Base-by-base conservation (phyloP, 352 stramenopile genomes). In the Globisporangium solare region DNA sequence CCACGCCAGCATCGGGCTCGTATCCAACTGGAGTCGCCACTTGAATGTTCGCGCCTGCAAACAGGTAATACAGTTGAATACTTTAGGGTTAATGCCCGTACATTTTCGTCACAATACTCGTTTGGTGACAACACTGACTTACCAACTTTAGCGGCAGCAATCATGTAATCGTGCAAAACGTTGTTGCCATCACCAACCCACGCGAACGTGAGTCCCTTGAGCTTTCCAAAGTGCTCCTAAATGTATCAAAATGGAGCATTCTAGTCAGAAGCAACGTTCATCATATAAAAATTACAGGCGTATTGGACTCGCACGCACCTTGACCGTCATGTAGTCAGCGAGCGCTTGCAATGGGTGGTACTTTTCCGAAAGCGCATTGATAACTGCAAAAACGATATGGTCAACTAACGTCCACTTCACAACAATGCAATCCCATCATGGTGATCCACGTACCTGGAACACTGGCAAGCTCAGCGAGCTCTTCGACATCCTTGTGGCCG, bases 131-230 rank as follows among this genome's bases (percentile, higher is more conserved):
- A 35, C 27, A 35, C 27, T 6, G 12, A 54, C 79, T 89, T 93
- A 66, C 78, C 82, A 60, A 89, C 68, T 67, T 92, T 92, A 21
- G 84, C 85, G 3, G 86, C 88, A 35, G 96, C 96, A 15, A 98
- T 72, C 94, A 99, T 98, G 56, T 98, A 94, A 69, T 99, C 96
- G 63, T 99, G 96, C 45, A 97, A 70, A 27, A 98, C 91, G 53
- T 99, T 99, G 79, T 99, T 99, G 52, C 96, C 96, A 65, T 99
- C 97, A 56, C 97, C 97, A 49, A 99, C 96, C 94, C 96, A 99
- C 40, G 94, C 83, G 39, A 99, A 75, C 35, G 93, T 99, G 45
- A 98, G 89, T 6, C 93, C 94, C 18, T 93, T 70, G 20, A 92
- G 66, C 49, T 77, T 72, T 35, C 87, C 87, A 61, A 96, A 96